Evolutionary conservation across 768 basidiomycete genomes (phyloP), one percentile per base, ranked within the genome.

Genomic region (Podaxis sp.): DNA sequence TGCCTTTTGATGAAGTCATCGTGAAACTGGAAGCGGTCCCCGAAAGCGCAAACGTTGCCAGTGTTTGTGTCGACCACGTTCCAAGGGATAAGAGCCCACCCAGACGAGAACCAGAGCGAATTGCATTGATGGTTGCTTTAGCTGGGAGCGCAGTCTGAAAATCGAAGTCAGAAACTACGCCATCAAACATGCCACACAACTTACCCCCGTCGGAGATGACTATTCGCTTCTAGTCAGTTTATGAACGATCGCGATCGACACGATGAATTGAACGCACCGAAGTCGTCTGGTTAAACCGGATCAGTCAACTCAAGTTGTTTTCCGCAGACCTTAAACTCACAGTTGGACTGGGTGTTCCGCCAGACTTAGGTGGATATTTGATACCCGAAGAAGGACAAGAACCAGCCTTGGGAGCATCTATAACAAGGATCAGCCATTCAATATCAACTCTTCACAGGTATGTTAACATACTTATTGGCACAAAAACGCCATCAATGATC

Each of bases 401-500:
- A 9, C 83, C 81, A 15, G 73, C 63, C 47, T 72, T 49, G 0
- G 85, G 85, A 0, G 86, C 75, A 67, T 81, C 88, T 90, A 40
- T 37, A 47, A 37, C 24, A 22, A 40, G 15, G 24, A 27, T 27
- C 6, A 24, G 12, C 47, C 36, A 62, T 2, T 38, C 11, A 27
- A 38, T 15, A 8, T 15, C 15, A 15, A 46, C 11, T 13, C 43
- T 22, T n/a, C 22, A 11, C 2, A 17, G 19, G 36, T 17, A 19
- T 27, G 8, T 43, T 15, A 19, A 67, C 81, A 55, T 65, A 89
- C 87, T 67, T 61, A 89, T 88, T 4, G 82, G 79, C 29, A 84
- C 74, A 63, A 90, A 89, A 2, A 67, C 66, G 13, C 90, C 90
- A 68, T 90, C 88, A 54, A 90, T 80, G 29, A 83, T 68, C n/a